Evolutionary conservation across 192 early-diverging fungal species (phyloP), one percentile per base, ranked within the genome.

Genomic region (Dissophora globulifera): DNA sequence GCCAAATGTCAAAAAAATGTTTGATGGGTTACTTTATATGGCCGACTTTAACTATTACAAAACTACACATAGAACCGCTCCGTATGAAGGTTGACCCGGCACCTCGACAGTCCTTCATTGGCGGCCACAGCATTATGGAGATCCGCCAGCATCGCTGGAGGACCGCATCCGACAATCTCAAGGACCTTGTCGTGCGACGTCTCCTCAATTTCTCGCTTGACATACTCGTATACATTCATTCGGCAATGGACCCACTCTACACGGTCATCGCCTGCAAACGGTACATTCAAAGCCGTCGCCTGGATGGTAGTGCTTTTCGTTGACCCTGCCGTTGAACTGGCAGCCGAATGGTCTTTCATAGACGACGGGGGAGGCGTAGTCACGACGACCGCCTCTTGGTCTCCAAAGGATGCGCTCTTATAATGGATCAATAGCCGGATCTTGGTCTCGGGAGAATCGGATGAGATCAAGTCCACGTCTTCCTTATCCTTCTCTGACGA

Each of bases 111-210:
- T 4, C 23, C 26, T n/a, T 75, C 71, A n/a, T 47, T 40, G 16
- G 50, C 62, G 12, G 62, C 71, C 17, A 75, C 71, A 20, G 27
- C 58, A 40, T 75, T 75, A 43, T 75, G 71, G 16, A 75, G 62
- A 22, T 75, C 56, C 0, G 71, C 50, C 23, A 75, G 48, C 71
- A 75, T 66, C 57, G 26, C 12, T 5, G 71, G 22, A 12, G 71
- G 71, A 8, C 71, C 71, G 52, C 71, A 75, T 2, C 62, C 71
- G 6, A 75, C 71, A 54, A 75, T 48, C 42, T 75, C 71, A 32
- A 75, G n/a, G 4, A 26, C 30, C 32, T 54, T 48, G 27, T 75
- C 57, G 4, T 40, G 30, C 1, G 62, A 29, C 7, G 46, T 65
- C 1, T 58, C 55, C 33, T 41, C 58, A 32, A 75, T 66, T 42